Evolutionary conservation across 2,329 filamentous ascomycete species (phyloP), one percentile per base, ranked within the genome.

Genomic region (Alternaria gaisen): DNA sequence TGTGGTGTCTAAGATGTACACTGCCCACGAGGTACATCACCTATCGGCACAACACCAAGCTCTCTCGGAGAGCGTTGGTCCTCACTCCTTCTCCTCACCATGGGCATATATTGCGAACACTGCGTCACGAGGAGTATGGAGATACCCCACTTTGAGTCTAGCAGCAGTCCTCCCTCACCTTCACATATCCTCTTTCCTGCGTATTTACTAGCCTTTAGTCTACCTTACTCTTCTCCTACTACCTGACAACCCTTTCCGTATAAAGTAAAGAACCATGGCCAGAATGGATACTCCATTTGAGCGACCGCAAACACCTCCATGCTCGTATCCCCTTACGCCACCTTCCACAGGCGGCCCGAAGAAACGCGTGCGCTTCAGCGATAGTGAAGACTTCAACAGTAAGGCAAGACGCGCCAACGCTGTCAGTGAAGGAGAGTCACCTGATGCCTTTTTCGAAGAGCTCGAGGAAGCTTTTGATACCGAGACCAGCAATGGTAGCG

Each of bases 301-400:
- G 41, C 58, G 61, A 40, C 53, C 53, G 11, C 41, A 43, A 9
- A 69, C 66, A 8, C 66, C 68, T 24, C 65, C 66, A 7, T 53
- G 40, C 11, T 42, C 40, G 9, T 56, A 59, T 8, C 60, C 66
- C 0, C 44, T 71, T 0, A 72, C 73, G 1, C 71, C 71, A 10
- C 73, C 72, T 2, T 58, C 65, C 1, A 75, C 71, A 0, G 67
- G 61, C 24, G 43, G 51, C 0, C 56, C 53, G 11, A 11, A 9
- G 20, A 71, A 70, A 42, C 56, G 42, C 9, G 56, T 51, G 5
- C 58, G 48, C 3, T 72, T 67, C 48, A 11, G 26, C 1, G 43
- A 56, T 7, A 20, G 38, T 3, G 42, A 53, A 18, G 11, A 11
- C 4, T 43, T 7, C 16, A 57, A 42, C 11, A 58, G 6, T 14